Conservation (phyloP, 805 yeast species). For the Saccharomycopsis selenospora region DNA sequence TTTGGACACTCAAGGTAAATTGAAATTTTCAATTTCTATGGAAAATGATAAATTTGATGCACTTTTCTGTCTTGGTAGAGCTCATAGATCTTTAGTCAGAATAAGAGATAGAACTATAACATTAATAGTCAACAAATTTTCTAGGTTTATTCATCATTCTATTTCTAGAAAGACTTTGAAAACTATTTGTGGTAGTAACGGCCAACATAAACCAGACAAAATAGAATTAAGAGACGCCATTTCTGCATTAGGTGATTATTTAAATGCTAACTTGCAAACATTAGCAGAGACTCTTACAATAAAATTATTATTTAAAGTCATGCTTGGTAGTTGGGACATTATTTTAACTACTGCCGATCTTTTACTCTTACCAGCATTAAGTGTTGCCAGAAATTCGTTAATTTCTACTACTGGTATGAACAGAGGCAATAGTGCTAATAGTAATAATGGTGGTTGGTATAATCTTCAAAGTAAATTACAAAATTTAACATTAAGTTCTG, state of each 20-base stretch:
- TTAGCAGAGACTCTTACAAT: conserved; percentile 53
- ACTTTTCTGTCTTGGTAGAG: conserved; percentile 69
- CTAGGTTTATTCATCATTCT: conserved; percentile 51
- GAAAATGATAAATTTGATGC: conserved; percentile 81
- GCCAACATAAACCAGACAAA: conserved; percentile 36
- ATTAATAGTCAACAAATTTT: conserved; percentile 65
- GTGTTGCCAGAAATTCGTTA: conserved; percentile 31
- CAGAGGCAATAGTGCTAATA: conserved; percentile 32
- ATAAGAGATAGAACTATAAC: conserved; percentile 61
- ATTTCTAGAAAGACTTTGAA: conserved; percentile 52
- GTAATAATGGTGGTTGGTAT: conserved; percentile 30
- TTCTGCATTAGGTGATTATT: conserved; percentile 65
- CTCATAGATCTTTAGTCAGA: conserved; percentile 57
- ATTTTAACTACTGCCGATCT: conserved; percentile 63
- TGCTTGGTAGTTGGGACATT: conserved; percentile 76
- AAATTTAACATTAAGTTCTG: conserved; percentile 24
- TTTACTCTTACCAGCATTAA: conserved; percentile 65
- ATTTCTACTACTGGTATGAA: conserved; percentile 29
- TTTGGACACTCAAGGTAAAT: conserved; percentile 59
- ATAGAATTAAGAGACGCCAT: conserved; percentile 56
- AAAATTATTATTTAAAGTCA: conserved; percentile 51
- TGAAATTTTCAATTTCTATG: conserved; percentile 60
- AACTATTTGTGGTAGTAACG: conserved; percentile 46
- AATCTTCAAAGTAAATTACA: conserved; percentile 29
- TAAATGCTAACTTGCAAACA: conserved; percentile 60